phyloP scores from a whole-genome alignment of 1,139 yeast genomes.

The Scheffersomyces illinoinensis region DNA sequence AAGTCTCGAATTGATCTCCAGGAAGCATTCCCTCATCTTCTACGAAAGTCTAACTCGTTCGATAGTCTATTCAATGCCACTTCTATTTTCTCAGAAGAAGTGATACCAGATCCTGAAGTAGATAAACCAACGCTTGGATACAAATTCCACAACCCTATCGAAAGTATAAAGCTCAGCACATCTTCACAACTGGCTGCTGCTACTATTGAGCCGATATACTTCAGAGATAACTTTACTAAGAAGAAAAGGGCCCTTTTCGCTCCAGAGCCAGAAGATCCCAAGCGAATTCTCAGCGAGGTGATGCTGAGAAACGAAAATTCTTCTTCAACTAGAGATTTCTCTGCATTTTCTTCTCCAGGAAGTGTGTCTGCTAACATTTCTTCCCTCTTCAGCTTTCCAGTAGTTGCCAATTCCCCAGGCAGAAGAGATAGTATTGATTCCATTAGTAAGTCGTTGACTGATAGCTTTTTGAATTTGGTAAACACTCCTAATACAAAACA shows the following conservation, averaged over 20 bases:
- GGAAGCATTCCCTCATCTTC: slow-evolving; percentile 33
- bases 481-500: slow-evolving; percentile 4
- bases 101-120: slow-evolving; percentile 4
- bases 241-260: slow-evolving; percentile 1
- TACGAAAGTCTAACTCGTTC: slow-evolving; percentile 26
- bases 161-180: slow-evolving; percentile 21
- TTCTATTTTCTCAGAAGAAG: slow-evolving; percentile 1
- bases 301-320: slow-evolving; percentile 13
- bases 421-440: slow-evolving; percentile 8
- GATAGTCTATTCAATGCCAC: slow-evolving; percentile 21
- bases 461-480: slow-evolving; percentile 19
- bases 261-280: slow-evolving; percentile 7
- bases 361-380: slow-evolving; percentile 1
- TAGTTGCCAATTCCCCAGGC: slow-evolving; percentile 6
- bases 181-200: slow-evolving; percentile 24
- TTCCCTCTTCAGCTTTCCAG: slow-evolving; percentile 12
- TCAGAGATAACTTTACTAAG: slow-evolving; percentile 4
- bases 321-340: slow-evolving; percentile 2
- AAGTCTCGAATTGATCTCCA: slow-evolving; percentile 34
- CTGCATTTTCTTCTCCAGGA: slow-evolving; percentile 5
- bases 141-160: slow-evolving; percentile 43
- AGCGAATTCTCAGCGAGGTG: slow-evolving; percentile 20
- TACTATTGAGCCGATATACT: slow-evolving; percentile 31
- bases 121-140: slow-evolving; percentile 7
- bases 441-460: slow-evolving; percentile 18